Evolutionary conservation across 257 asterid species (phyloP).

Genomic region (Lantana camara): DNA sequence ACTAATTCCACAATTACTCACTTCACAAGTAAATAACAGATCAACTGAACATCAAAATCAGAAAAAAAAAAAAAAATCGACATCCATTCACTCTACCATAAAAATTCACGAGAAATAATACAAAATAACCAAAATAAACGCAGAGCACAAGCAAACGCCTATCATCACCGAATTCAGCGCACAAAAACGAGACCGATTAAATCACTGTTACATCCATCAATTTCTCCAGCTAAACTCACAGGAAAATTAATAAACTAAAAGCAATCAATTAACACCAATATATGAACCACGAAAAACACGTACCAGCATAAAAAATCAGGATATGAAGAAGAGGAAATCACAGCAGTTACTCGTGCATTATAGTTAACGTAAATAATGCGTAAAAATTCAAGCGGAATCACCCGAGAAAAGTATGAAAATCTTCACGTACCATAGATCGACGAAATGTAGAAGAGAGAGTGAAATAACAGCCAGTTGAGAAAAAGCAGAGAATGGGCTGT

Average conservation of each 20-base stretch:
- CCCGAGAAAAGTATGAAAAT: slow-evolving; percentile 26
- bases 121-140: neutral
- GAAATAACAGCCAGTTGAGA: slow-evolving; percentile 7
- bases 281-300: slow-evolving; percentile 16
- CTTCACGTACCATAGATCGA: slow-evolving; percentile 43
- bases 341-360: slow-evolving; percentile 22
- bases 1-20: slow-evolving; percentile 12
- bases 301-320: slow-evolving; percentile 26
- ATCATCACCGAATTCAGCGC: slow-evolving; percentile 13
- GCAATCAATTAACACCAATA: slow-evolving; percentile 19
- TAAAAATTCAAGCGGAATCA: neutral
- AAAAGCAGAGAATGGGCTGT: slow-evolving; percentile 30
- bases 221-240: slow-evolving; percentile 2
- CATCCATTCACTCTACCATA: slow-evolving; percentile 24
- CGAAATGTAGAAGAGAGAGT: slow-evolving; percentile 33
- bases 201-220: slow-evolving; percentile 31
- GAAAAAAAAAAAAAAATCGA: slow-evolving; percentile 17
- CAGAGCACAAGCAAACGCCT: slow-evolving; percentile 17
- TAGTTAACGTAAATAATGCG: slow-evolving; percentile 10
- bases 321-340: slow-evolving; percentile 6
- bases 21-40: slow-evolving; percentile 1
- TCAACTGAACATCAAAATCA: neutral
- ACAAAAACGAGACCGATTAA: neutral
- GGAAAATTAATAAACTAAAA: slow-evolving; percentile 7
- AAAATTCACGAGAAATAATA: neutral